phyloP scores from a whole-genome alignment of 495 filamentous ascomycete genomes.

The Geopyxis carbonaria region DNA sequence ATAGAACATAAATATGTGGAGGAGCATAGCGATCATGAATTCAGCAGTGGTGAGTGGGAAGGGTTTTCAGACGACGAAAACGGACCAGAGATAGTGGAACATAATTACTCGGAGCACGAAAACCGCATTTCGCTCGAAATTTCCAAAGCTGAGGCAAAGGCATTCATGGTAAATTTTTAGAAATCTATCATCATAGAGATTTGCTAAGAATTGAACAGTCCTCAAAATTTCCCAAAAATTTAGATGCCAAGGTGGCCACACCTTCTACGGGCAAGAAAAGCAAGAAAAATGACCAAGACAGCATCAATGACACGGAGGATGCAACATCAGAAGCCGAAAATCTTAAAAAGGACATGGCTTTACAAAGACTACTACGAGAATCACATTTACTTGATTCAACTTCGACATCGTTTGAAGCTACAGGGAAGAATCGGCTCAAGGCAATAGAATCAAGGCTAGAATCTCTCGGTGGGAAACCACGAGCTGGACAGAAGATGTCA shows the following conservation, averaged over 20 bases:
- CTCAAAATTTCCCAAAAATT: conserved; percentile 31
- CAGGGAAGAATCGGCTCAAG: conserved; percentile 50
- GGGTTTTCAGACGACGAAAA: conserved; percentile 3
- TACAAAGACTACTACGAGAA: conserved; percentile 77
- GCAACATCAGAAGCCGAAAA: conserved; percentile 46
- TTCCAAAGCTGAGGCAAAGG: conserved; percentile 11
- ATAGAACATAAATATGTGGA: background rate
- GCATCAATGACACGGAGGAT: conserved; percentile 23
- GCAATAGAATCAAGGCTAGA: conserved; percentile 69
- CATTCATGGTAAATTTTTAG: conserved; percentile 13
- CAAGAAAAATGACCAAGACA: conserved; percentile 32
- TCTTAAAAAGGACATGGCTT: conserved; percentile 78
- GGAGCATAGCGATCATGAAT: conserved; percentile 9
- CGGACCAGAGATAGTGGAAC: background rate
- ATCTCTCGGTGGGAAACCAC: conserved; percentile 62
- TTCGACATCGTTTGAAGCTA: conserved; percentile 39
- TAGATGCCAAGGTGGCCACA: conserved; percentile 25
- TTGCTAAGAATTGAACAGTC: conserved; percentile 29
- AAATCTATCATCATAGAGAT: background rate
- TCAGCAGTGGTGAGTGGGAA: conserved; percentile 3
- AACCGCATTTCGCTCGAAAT: background rate
- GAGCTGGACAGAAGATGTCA: conserved; percentile 67
- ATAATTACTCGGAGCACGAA: background rate
- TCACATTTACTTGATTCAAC: conserved; percentile 71
- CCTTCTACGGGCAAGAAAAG: conserved; percentile 17